A percentile compares a stretch with the other conserved stretches of the same genome.
Conservation (phyloP, 83 land plant genomes). For the Thuja plicata region DNA sequence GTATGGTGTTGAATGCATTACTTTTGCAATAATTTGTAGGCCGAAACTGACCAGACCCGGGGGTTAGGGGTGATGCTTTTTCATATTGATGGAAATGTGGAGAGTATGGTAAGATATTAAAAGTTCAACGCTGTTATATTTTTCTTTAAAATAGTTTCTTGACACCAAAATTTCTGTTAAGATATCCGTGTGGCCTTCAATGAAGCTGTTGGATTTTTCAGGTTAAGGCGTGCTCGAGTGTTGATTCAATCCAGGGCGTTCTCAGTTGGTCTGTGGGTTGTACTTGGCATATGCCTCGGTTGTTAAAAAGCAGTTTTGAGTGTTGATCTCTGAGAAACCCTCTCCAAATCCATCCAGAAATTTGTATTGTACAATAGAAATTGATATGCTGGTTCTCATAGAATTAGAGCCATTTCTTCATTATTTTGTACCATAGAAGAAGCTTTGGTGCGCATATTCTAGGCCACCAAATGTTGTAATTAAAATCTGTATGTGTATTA, state of each 20-base stretch:
- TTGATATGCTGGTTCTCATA: conserved; percentile 9
- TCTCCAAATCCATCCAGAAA: neutral
- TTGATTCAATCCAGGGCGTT: conserved; percentile 70
- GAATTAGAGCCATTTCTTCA: neutral
- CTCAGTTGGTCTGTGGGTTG: conserved; percentile 89
- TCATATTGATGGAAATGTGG: conserved; percentile 70
- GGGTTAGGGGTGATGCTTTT: conserved; percentile 85
- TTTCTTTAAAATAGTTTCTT: neutral
- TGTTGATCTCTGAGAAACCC: conserved; percentile 7
- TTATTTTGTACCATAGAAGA: conserved; percentile 13
- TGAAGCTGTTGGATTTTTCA: conserved; percentile 19
- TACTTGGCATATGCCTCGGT: conserved; percentile 57
- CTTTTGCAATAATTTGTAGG: conserved; percentile 36
- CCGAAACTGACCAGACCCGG: conserved; percentile 67
- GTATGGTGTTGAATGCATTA: neutral
- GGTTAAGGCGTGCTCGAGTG: conserved; percentile 64
- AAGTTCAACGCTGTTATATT: neutral
- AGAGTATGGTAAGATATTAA: conserved; percentile 57
- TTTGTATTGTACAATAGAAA: conserved; percentile 12
- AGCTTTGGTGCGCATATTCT: neutral
- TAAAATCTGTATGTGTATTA: neutral
- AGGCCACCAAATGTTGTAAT: neutral
- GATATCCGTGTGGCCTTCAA: conserved; percentile 1
- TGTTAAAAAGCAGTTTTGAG: neutral
- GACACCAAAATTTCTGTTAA: neutral